A percentile compares a stretch with the other conserved stretches of the same genome.
Evolutionary conservation across 1,139 yeast genomes (phyloP).

Genomic region (Debaryomycetaceae sp.): DNA sequence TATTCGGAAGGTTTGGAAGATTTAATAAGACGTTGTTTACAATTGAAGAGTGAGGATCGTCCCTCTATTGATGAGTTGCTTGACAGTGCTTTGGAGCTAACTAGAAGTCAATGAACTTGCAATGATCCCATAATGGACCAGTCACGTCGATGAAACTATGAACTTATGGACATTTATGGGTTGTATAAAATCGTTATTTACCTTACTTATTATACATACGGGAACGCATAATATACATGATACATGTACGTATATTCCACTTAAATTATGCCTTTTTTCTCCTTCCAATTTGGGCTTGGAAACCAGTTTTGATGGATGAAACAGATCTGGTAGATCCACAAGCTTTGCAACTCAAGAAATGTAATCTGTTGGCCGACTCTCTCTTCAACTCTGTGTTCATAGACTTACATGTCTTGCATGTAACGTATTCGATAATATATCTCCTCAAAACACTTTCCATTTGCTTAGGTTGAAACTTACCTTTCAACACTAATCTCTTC

Average conservation of each 20-base stretch:
- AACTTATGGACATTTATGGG: neutral
- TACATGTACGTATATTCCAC: neutral
- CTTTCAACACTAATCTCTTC: constrained; percentile 93
- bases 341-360: constrained; percentile 95
- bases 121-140: neutral
- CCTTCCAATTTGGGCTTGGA: constrained; percentile 92
- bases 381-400: constrained; percentile 95
- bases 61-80: constrained; percentile 62
- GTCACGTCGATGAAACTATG: neutral
- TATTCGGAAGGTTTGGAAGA: constrained; percentile 56
- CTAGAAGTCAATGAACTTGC: constrained; percentile 9
- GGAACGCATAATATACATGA: neutral
- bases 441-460: constrained; percentile 95
- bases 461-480: constrained; percentile 97
- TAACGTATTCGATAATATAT: constrained; percentile 94
- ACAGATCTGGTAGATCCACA: constrained; percentile 98
- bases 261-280: constrained; percentile 45
- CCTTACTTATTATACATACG: constrained; percentile 8
- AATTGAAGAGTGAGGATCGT: constrained; percentile 54
- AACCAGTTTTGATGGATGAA: constrained; percentile 97
- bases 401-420: constrained; percentile 98
- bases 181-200: neutral
- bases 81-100: constrained; percentile 38
- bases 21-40: constrained; percentile 58
- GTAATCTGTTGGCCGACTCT: constrained; percentile 93